Conservation (phyloP, 306 rosid species). For the Mimosa pudica region DNA sequence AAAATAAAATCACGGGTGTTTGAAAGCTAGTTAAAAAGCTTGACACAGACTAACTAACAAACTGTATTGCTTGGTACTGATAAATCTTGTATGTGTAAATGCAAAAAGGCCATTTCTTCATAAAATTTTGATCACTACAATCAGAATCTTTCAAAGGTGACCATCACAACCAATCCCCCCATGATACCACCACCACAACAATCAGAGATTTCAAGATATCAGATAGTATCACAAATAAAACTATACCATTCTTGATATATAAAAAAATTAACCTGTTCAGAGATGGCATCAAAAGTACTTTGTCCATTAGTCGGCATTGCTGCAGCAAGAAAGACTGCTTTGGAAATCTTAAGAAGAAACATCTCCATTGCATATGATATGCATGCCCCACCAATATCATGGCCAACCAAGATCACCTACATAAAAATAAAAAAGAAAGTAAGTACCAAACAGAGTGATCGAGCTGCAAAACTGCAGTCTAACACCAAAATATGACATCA, state of each 20-base stretch:
- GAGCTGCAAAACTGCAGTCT: conserved; percentile 13
- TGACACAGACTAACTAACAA: no score
- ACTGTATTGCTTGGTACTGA: background rate
- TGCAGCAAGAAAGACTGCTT: conserved; percentile 87
- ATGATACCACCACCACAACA: no score
- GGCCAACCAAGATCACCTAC: conserved; percentile 96
- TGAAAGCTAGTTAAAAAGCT: no score
- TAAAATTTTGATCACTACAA: background rate
- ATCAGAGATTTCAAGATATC: conserved; percentile 21
- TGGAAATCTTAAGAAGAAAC: conserved; percentile 75
- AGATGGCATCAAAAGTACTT: conserved; percentile 81
- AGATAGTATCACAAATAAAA: conserved; percentile 16
- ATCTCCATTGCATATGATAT: conserved; percentile 87
- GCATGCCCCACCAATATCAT: conserved; percentile 97
- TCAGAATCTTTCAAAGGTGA: conserved; percentile 23
- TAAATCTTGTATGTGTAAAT: background rate
- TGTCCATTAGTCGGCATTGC: conserved; percentile 86
- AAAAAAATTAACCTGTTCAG: conserved; percentile 70
- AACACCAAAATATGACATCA: conserved; percentile 15
- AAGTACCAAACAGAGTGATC: conserved; percentile 11
- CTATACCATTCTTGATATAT: conserved; percentile 27
- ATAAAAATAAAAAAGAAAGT: conserved; percentile 30
- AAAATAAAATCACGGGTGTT: no score
- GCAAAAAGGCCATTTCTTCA: background rate
- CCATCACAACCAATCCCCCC: background rate